Conservation (phyloP, 768 basidiomycete genomes). For the Boletus tomentosulus region DNA sequence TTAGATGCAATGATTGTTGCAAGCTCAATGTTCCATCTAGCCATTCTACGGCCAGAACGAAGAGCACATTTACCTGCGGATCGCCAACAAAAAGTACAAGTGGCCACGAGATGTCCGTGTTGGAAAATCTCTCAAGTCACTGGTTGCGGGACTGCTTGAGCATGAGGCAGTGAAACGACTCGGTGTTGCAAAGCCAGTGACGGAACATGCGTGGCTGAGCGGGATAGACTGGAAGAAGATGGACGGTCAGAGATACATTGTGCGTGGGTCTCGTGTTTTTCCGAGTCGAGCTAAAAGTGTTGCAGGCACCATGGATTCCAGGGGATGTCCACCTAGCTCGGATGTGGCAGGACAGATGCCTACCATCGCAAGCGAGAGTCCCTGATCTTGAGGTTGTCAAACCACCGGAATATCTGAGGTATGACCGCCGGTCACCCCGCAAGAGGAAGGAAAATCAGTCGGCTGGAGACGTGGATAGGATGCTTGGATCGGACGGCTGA, state of each 20-base stretch:
- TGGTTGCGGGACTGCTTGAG: constrained; percentile 41
- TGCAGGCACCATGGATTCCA: constrained; percentile 44
- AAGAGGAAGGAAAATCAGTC: not conserved
- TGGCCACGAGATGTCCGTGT: constrained; percentile 39
- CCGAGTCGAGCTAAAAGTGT: not conserved
- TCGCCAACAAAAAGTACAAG: constrained; percentile 26
- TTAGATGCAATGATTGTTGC: not conserved
- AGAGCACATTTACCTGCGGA: constrained; percentile 24
- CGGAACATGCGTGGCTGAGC: constrained; percentile 42
- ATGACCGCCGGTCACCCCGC: constrained; percentile 35
- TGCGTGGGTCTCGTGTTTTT: constrained; percentile 25
- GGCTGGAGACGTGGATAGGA: not conserved
- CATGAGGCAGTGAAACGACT: constrained; percentile 37
- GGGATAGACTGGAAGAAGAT: constrained; percentile 48
- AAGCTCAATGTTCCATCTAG: constrained; percentile 2
- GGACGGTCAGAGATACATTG: constrained; percentile 39
- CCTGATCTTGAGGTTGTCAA: constrained; percentile 37
- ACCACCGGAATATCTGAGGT: constrained; percentile 32
- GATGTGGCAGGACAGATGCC: constrained; percentile 36
- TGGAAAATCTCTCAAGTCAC: constrained; percentile 38
- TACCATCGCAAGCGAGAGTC: constrained; percentile 36
- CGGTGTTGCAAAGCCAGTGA: constrained; percentile 35
- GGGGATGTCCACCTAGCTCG: constrained; percentile 21
- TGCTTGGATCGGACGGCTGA: not conserved
- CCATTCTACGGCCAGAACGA: constrained; percentile 28